phyloP scores from a whole-genome alignment of 495 filamentous ascomycete genomes.

The Melanomma pulvis-pyrius region DNA sequence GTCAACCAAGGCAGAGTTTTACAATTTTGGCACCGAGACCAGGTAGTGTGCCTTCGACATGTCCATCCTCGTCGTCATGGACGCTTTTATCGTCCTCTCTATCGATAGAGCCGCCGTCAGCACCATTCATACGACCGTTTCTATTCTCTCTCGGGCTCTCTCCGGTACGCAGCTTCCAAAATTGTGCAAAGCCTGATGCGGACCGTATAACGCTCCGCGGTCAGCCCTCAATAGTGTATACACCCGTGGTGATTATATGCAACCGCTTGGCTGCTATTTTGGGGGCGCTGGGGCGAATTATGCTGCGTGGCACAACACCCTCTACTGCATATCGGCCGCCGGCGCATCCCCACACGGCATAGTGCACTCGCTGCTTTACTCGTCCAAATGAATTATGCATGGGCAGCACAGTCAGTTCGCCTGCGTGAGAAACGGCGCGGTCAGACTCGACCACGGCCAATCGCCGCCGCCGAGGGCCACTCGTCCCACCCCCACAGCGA shows the following conservation, averaged over 20 bases:
- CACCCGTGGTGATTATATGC: slow-evolving; percentile 27
- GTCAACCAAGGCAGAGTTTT: not conserved
- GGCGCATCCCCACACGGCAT: slow-evolving; percentile 11
- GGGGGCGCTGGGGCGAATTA: slow-evolving; percentile 29
- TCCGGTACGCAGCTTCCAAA: not conserved
- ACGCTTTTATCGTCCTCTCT: not conserved
- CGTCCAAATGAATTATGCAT: slow-evolving; percentile 25
- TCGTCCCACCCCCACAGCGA: slow-evolving; percentile 25
- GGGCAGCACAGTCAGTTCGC: slow-evolving; percentile 11
- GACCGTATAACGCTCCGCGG: slow-evolving; percentile 16
- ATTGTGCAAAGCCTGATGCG: slow-evolving; percentile 19
- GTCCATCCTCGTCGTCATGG: not conserved
- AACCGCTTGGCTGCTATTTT: slow-evolving; percentile 32
- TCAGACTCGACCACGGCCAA: slow-evolving; percentile 19
- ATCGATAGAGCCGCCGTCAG: slow-evolving; percentile 28
- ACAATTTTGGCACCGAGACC: slow-evolving; percentile 9
- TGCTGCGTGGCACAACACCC: slow-evolving; percentile 32
- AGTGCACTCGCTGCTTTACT: slow-evolving; percentile 29
- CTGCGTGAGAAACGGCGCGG: slow-evolving; percentile 31
- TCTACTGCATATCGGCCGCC: slow-evolving; percentile 22
- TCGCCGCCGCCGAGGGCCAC: slow-evolving; percentile 9
- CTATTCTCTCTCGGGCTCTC: slow-evolving; percentile 6
- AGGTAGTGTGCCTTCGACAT: slow-evolving; percentile 6
- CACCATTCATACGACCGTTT: slow-evolving; percentile 12
- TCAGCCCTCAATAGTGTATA: slow-evolving; percentile 27